Evolutionary conservation across 2,329 filamentous ascomycete species (phyloP), one percentile per base, ranked within the genome.

Genomic region (Penicillium aurantiogriseum): DNA sequence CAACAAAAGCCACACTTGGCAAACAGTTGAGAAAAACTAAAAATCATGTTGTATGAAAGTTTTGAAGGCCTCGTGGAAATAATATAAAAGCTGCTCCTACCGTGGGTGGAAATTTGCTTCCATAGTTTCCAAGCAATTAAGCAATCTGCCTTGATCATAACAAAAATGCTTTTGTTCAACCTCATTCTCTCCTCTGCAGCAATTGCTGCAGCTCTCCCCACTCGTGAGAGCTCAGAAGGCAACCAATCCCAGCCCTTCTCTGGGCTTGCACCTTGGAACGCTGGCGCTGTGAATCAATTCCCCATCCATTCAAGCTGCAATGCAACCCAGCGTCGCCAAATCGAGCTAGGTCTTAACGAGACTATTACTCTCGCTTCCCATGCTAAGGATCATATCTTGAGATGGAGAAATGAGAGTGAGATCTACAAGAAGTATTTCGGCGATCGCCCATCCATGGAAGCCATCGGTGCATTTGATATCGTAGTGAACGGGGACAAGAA

Each of bases 371-470:
- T 89, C 4, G 85, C 83, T 8, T 71, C 78, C 51, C 85, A 88
- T 65, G 87, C 87, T 7, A 82, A 81, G 58, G 80, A 86, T 40
- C 87, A 89, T 67, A 80, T 72, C 42, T 67, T 72, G 39, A 68
- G 69, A 36, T 76, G 64, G 59, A 85, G 86, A 33, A 79, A 81
- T 71, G 75, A 79, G 27, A 88, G 85, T 10, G 76, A 80, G 21
- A 80, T 88, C 57, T 86, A 85, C 68, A 76, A 77, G 51, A 88
- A 86, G 74, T 90, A 89, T 75, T 90, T 90, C 67, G 85, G 87
- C 45, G 79, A 83, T 51, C 77, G 77, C 1, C 77, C 84, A 4
- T 84, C 85, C 2, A 80, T 81, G 23, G 79, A 81, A 60, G 80
- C 83, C 4, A 77, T 86, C 42, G 88, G 87, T 5, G 86, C 84